These are phyloP conservation scores for Sequoiadendron giganteum DNA, from an alignment of 75 land plant genomes.

Conservation along the genomic window DNA sequence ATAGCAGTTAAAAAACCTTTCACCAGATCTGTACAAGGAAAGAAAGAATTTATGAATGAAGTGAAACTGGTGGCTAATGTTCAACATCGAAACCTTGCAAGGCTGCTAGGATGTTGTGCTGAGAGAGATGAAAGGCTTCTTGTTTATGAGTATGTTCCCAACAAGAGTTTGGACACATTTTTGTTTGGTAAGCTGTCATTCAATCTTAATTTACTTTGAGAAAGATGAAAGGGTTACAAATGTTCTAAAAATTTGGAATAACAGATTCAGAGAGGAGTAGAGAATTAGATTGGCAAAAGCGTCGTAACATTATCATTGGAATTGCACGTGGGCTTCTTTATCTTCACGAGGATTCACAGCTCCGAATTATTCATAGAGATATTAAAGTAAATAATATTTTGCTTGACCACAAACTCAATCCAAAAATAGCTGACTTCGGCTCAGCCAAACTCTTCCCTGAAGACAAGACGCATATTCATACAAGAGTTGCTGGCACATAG, in stretches of 20 bases:
- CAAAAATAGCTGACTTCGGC: conserved; percentile 50
- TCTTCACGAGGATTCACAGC: conserved; percentile 42
- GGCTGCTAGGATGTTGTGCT: background rate
- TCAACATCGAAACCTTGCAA: background rate
- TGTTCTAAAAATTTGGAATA: too few relatives aligned
- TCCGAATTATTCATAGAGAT: conserved; percentile 54
- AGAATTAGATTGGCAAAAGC: too few relatives aligned
- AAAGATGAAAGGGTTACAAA: too few relatives aligned
- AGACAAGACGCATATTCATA: conserved; percentile 28
- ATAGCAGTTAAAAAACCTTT: background rate
- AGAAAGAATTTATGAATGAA: background rate
- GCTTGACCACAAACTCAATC: conserved; percentile 30
- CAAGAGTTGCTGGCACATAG: conserved; percentile 37
- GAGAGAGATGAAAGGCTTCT: background rate
- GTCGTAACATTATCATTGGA: too few relatives aligned
- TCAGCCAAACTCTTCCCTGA: conserved; percentile 30
- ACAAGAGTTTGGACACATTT: too few relatives aligned
- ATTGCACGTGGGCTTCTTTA: background rate
- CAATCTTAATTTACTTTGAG: too few relatives aligned
- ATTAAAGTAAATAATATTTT: conserved; percentile 59
- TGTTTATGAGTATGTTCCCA: background rate
- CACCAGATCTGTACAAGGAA: background rate
- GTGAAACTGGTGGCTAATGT: background rate
- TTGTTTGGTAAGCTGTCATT: too few relatives aligned
- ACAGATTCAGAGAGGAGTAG: too few relatives aligned